phyloP scores from a whole-genome alignment of 352 stramenopile species.

The Globisporangium yorkense region DNA sequence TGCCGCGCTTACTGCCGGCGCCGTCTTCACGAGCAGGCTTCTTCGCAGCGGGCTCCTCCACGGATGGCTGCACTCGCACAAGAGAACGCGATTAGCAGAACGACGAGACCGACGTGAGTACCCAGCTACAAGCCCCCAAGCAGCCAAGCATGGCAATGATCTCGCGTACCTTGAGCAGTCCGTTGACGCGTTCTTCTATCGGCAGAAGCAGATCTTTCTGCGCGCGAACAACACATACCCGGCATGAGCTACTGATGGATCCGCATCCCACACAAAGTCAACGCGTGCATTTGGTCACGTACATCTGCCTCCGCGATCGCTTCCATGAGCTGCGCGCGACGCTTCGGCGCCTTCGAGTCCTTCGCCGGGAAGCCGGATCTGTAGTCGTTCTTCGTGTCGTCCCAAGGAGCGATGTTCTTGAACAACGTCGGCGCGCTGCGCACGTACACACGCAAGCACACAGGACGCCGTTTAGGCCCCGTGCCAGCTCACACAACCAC shows the following conservation, averaged over 20 bases:
- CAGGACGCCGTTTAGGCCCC: background rate
- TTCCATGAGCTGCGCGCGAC: slow-evolving; percentile 51
- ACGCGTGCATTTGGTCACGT: slow-evolving; percentile 5
- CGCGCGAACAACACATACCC: background rate
- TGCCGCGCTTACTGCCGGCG: slow-evolving; percentile 4
- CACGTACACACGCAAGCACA: background rate
- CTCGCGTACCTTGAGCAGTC: slow-evolving; percentile 34
- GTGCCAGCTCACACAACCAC: no score
- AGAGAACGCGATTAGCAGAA: background rate
- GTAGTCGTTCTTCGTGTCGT: slow-evolving; percentile 70
- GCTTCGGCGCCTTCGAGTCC: slow-evolving; percentile 70
- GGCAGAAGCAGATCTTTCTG: slow-evolving; percentile 60
- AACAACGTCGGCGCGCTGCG: slow-evolving; percentile 43
- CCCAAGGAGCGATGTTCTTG: slow-evolving; percentile 66
- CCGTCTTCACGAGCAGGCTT: slow-evolving; percentile 14
- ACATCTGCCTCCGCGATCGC: slow-evolving; percentile 71
- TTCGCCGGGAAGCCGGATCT: slow-evolving; percentile 53
- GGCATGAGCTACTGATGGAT: background rate
- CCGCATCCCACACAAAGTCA: background rate
- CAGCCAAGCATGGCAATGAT: background rate
- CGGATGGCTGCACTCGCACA: background rate
- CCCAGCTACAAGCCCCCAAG: background rate
- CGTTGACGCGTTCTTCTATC: slow-evolving; percentile 46
- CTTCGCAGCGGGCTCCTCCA: slow-evolving; percentile 13
- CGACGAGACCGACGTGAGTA: no score